Percentiles rank a stretch among this genome's conserved stretches.
Conservation (phyloP, 768 basidiomycete genomes). For the Lyophyllum semitale region DNA sequence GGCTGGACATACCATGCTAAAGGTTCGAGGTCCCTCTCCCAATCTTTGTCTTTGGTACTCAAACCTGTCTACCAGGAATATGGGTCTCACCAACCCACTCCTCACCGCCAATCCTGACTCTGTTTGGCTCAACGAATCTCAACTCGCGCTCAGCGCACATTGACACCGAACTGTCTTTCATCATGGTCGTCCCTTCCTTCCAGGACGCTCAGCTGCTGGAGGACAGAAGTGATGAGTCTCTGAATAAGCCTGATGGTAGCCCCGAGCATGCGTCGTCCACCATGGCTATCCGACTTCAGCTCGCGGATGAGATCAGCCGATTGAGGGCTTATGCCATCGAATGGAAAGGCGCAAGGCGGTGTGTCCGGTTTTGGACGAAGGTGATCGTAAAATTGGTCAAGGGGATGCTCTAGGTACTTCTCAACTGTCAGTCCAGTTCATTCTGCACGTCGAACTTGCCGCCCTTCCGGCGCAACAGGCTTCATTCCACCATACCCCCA, state of each 20-base stretch:
- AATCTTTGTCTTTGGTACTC: neutral
- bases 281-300: constrained; percentile 41
- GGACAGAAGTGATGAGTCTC: neutral
- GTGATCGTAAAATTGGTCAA: constrained; percentile 63
- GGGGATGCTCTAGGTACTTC: constrained; percentile 74
- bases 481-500: neutral
- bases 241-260: neutral
- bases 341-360: constrained; percentile 63
- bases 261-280: constrained; percentile 5
- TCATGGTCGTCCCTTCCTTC: constrained; percentile 70
- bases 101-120: constrained; percentile 64
- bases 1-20: constrained; percentile 99
- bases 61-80: constrained; percentile 52
- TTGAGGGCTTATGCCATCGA: constrained; percentile 50
- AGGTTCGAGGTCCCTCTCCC: constrained; percentile 50
- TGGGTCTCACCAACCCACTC: constrained; percentile 71
- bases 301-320: constrained; percentile 55
- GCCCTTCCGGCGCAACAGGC: too few relatives aligned
- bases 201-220: neutral
- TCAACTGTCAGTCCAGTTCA: too few relatives aligned
- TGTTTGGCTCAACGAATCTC: constrained; percentile 94
- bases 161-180: constrained; percentile 89
- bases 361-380: constrained; percentile 65
- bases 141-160: constrained; percentile 89
- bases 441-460: too few relatives aligned